Percentiles rank a stretch among this genome's conserved stretches.
These are phyloP conservation scores for Cyclocybe cylindracea DNA, from an alignment of 768 basidiomycete genomes.

Conservation along the genomic window DNA sequence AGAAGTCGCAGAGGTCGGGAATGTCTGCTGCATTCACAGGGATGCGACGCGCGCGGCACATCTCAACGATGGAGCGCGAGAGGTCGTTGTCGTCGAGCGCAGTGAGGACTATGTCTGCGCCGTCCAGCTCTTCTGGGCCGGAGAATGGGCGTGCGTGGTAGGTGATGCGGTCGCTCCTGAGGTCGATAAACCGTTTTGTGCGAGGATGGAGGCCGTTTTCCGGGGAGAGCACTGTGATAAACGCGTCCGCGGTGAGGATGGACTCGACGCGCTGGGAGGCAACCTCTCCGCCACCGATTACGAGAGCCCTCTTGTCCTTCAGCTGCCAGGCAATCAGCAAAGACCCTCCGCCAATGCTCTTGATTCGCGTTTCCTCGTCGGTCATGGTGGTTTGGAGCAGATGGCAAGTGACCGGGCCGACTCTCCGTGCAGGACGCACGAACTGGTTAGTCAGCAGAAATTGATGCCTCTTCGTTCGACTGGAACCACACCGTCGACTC, in stretches of 20 bases:
- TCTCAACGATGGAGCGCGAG: slow-evolving; percentile 69
- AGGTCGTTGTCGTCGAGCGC: slow-evolving; percentile 84
- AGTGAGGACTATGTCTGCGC: slow-evolving; percentile 85
- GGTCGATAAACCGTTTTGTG: slow-evolving; percentile 52
- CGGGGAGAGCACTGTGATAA: slow-evolving; percentile 79
- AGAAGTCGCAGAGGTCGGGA: slow-evolving; percentile 95
- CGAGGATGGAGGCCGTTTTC: slow-evolving; percentile 61
- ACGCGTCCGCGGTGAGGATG: slow-evolving; percentile 78
- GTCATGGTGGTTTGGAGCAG: slow-evolving; percentile 13
- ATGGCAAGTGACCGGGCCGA: background rate
- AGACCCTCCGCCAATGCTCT: slow-evolving; percentile 58
- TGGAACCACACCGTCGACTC: background rate
- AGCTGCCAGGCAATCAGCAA: slow-evolving; percentile 95
- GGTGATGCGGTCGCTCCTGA: slow-evolving; percentile 54
- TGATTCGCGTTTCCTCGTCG: slow-evolving; percentile 15
- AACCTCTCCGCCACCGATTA: slow-evolving; percentile 93
- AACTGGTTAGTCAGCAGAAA: slow-evolving; percentile 8
- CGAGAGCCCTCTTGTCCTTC: slow-evolving; percentile 76
- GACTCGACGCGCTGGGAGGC: slow-evolving; percentile 88
- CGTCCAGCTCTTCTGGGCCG: slow-evolving; percentile 63
- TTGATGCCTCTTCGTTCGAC: background rate
- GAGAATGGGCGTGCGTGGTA: slow-evolving; percentile 72
- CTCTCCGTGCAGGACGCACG: background rate
- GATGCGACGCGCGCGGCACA: slow-evolving; percentile 68
- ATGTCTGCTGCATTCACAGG: slow-evolving; percentile 98